Evolutionary conservation across 2,329 filamentous ascomycete species (phyloP), one percentile per base, ranked within the genome.

Genomic region (Endocalyx cinctus): DNA sequence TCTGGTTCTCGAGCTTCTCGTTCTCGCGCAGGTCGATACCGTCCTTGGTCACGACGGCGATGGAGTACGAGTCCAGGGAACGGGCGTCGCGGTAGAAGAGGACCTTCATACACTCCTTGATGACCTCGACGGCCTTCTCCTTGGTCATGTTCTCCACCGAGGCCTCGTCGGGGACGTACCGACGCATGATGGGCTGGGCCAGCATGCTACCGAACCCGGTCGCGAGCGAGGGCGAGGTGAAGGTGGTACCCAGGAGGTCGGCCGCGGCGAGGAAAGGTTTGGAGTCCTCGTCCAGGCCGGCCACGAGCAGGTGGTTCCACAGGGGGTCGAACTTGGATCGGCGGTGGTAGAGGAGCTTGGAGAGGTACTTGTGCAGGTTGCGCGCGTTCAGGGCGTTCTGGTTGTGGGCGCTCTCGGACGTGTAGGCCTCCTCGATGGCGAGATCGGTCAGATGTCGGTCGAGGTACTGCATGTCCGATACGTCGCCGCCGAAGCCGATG

Each of bases 401-500:
- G 48, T 69, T 65, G 53, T 72, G 66, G 41, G 55, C 64, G 54
- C 50, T 60, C 43, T 54, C 58, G 38, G 37, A 36, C 29, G 74
- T 74, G 72, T 98, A 97, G 58, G 87, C 84, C 72, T 97, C 89
- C 60, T 84, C 76, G 62, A 94, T 87, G 59, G 85, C 80, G 52
- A 97, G 83, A 43, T 86, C 84, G 56, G 77, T 82, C 50, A 98
- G 82, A 55, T 95, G 79, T 51, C 92, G 82, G 76, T 95, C 85
- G 49, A 98, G 80, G 71, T 94, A 94, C 72, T 98, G 92, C 92
- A 98, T 97, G 71, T 98, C 92, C 46, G 87, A 94, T 52, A 98
- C 83, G 69, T 98, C 92, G 62, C 92, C 92, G 61, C 88, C 87
- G 67, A 97, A 94, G 54, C 92, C 92, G 56, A 98, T 74, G 40